Evolutionary conservation across 148 eudicot species (phyloP).

Genomic region (Amaranthus hypochondriacus): DNA sequence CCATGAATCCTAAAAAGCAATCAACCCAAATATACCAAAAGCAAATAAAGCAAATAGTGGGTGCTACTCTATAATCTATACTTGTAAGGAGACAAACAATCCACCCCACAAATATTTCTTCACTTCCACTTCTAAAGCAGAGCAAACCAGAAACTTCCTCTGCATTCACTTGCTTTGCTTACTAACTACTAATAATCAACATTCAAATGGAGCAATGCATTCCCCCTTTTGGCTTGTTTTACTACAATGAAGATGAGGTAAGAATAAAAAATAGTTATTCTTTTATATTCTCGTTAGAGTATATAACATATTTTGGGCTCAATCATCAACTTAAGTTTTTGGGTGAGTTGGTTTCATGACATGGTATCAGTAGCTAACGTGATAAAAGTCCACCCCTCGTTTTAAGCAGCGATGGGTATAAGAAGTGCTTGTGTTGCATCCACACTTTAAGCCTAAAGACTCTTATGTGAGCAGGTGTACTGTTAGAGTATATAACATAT

Average conservation of each 20-base stretch:
- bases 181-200: not conserved
- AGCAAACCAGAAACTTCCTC: conserved; percentile 3
- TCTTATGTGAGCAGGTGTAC: too few species aligned
- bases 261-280: not conserved
- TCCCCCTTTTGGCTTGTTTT: conserved; percentile 42
- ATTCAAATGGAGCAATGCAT: conserved; percentile 50
- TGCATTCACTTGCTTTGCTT: not conserved
- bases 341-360: too few species aligned
- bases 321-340: too few species aligned
- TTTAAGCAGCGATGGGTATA: too few species aligned
- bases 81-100: conserved; percentile 23
- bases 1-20: conserved; percentile 45
- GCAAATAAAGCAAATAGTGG: conserved; percentile 25
- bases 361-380: too few species aligned
- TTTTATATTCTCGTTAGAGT: not conserved
- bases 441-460: too few species aligned
- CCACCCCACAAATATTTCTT: conserved; percentile 15
- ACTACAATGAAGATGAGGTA: conserved; percentile 45
- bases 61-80: conserved; percentile 11
- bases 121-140: conserved; percentile 4
- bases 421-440: too few species aligned
- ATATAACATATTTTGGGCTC: too few species aligned
- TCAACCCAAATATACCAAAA: conserved; percentile 26
- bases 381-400: too few species aligned
- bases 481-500: too few species aligned